Conservation (phyloP, 2,329 filamentous ascomycete genomes). For the Emergomyces africanus region DNA sequence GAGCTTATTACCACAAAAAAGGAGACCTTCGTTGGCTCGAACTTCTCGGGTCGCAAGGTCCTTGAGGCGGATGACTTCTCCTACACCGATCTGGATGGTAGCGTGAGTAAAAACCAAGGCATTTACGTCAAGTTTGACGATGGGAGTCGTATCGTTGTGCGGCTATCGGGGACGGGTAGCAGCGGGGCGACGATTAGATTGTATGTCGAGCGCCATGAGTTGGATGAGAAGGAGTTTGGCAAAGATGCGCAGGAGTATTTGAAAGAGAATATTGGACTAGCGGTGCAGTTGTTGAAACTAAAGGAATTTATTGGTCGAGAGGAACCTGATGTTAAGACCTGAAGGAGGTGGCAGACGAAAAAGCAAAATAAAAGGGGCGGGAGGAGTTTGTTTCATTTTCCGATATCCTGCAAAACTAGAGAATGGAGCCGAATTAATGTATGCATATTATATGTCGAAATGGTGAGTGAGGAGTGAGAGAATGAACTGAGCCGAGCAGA, state of each 20-base stretch:
- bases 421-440: too few relatives aligned
- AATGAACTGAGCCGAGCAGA: background rate
- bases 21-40: constrained; percentile 69
- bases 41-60: constrained; percentile 70
- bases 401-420: too few relatives aligned
- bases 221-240: constrained; percentile 62
- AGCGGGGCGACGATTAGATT: constrained; percentile 92
- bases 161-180: constrained; percentile 87
- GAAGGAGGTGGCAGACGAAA: background rate
- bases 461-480: background rate
- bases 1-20: constrained; percentile 59
- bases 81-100: constrained; percentile 97
- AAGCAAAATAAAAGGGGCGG: background rate
- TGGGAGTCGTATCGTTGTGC: constrained; percentile 87
- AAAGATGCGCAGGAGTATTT: constrained; percentile 88
- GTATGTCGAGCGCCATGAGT: constrained; percentile 93
- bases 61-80: constrained; percentile 89
- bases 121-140: constrained; percentile 91
- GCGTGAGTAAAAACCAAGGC: constrained; percentile 89
- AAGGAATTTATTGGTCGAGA: constrained; percentile 87
- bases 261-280: constrained; percentile 75
- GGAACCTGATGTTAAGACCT: constrained; percentile 95
- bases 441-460: too few relatives aligned
- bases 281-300: constrained; percentile 75
- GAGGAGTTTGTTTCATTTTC: background rate